Base-by-base conservation (phyloP, 2,329 filamentous ascomycete species). In the Penicillium concentricum region DNA sequence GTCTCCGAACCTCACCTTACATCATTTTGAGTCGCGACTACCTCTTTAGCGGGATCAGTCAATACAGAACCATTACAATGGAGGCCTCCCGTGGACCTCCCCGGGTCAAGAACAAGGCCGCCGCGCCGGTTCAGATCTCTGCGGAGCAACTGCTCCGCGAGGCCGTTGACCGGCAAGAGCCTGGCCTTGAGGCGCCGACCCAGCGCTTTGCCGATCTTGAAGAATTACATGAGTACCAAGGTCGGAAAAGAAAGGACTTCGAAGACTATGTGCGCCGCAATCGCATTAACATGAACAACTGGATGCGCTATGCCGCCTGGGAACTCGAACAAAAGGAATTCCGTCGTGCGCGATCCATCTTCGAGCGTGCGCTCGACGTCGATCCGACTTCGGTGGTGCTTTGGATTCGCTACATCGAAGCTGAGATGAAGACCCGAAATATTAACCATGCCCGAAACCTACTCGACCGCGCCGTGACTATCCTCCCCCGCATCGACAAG, bases 251-350 rank as follows among this genome's bases (percentile, higher is more conserved):
- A 66, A 94, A 92, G 75, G 94, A 96, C 70, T 99, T 96, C 67
- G 94, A 99, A 77, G 91, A 96, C 80, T 97, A 97, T 87, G 91
- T 97, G 59, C 88, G 92, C 62, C 89, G 94, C 62, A 97, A 97
- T 72, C 81, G 93, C 70, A 84, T 97, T 72, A 96, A 95, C 71
- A 92, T 97, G 83, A 96, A 96, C 81, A 97, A 97, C 77, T 99
- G 94, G 94, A 91, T 94, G 83, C 90, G 92, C 70, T 99, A 99
- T 81, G 93, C 94, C 54, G 86, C 90, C 67, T 99, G 92, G 91
- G 94, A 99, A 79, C 83, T 97, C 59, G 93, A 99, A 74, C 94
- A 99, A 78, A 97, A 97, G 76, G 94, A 99, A 78, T 97, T 91
- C 76, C 87, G 89, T 53, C 89, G 94, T 54, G 94, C 94, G 30